Base-by-base conservation (phyloP, 2,329 filamentous ascomycete species). In the Fusarium gaditjirri region DNA sequence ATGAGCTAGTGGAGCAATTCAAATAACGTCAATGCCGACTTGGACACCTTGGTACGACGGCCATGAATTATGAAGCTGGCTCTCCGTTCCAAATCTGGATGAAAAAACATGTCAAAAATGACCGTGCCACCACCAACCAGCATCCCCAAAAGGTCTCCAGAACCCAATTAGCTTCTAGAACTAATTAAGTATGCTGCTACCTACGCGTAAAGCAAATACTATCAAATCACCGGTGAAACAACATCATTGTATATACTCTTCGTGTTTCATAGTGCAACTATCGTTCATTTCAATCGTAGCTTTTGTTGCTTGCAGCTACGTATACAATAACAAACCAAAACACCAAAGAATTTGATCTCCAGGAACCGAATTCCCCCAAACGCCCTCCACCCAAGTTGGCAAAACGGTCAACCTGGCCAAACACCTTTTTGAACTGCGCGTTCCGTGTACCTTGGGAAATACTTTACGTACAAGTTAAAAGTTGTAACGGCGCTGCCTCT, bases 401-500 rank as follows among this genome's bases (percentile, higher is more conserved):
- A 76, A 70, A 71, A 62, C 71, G 67, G 54, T 70, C 65, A 63
- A 68, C 77, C 76, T 78, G 73, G 71, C 71, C 82, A 81, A 83
- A 82, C 83, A 84, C 77, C 80, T 84, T 86, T 76, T 86, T 85
- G 74, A 78, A 79, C 81, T 85, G 81, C 83, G 81, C 70, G 70
- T 84, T 69, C 74, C 75, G 70, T 75, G 61, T 75, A 67, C 75
- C 71, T 81, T 82, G 77, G 39, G 55, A 52, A 78, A 70, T 70
- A 73, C 82, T 77, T 81, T 81, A 84, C 78, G 79, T 83, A 82
- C 81, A 83, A 71, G 68, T 74, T 68, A 73, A 76, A 71, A 66
- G 31, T 58, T 64, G 65, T 56, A 61, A 64, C 55, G 54, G 64
- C 60, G 35, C 56, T 50, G 38, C 52, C 62, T 62, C 68, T 60